phyloP scores from a whole-genome alignment of 805 yeast genomes.

The Ogataea kodamae region DNA sequence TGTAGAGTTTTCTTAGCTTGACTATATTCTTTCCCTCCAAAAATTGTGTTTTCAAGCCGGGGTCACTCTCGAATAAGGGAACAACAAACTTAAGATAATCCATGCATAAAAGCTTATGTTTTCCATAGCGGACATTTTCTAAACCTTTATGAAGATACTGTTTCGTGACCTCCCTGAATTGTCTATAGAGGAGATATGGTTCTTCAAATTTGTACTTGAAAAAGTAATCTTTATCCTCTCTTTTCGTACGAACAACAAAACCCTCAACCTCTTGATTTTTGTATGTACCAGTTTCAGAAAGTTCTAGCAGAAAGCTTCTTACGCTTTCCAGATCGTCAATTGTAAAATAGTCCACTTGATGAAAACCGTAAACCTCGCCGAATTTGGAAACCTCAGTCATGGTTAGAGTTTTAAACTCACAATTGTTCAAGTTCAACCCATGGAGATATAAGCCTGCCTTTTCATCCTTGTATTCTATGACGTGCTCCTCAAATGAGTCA shows the following conservation, averaged over 20 bases:
- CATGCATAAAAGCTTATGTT: conserved; percentile 58
- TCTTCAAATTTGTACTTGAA: conserved; percentile 95
- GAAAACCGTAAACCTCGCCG: conserved; percentile 70
- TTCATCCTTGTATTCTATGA: conserved; percentile 64
- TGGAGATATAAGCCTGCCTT: conserved; percentile 83
- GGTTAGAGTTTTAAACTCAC: conserved; percentile 60
- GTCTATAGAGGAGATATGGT: conserved; percentile 88
- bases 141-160: conserved; percentile 41
- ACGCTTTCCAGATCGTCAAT: conserved; percentile 41
- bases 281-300: conserved; percentile 66
- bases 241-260: conserved; percentile 75
- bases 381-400: conserved; percentile 57
- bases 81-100: conserved; percentile 67
- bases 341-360: conserved; percentile 45
- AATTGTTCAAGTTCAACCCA: conserved; percentile 73
- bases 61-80: conserved; percentile 49
- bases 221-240: conserved; percentile 49
- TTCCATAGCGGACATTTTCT: conserved; percentile 36
- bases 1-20: conserved; percentile 61
- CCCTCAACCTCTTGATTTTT: conserved; percentile 82
- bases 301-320: conserved; percentile 48
- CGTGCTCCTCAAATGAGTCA: conserved; percentile 91
- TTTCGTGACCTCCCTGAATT: conserved; percentile 84
- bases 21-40: conserved; percentile 67
- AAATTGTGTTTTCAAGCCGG: conserved; percentile 44